phyloP scores from a whole-genome alignment of 2,329 filamentous ascomycete species.

The Diaporthe destruens region DNA sequence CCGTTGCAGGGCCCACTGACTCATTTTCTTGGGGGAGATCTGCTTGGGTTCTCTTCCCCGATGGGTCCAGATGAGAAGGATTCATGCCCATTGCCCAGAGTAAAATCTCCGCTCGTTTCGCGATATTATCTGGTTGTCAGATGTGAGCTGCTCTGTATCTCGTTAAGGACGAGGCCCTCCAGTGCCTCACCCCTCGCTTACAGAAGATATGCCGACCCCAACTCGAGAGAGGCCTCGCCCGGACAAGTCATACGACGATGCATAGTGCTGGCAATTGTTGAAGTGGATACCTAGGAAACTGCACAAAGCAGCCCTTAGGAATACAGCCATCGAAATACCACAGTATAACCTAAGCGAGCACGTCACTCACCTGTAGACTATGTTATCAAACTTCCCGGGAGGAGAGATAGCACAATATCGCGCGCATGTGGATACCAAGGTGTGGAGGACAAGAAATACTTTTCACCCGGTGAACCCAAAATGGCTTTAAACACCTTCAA shows the following conservation, averaged over 20 bases:
- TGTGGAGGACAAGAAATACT: too few species aligned
- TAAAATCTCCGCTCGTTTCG: neutral
- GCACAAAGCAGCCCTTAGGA: neutral
- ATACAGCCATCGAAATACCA: neutral
- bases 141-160: constrained; percentile 20
- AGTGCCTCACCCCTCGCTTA: neutral
- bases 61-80: neutral
- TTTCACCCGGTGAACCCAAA: neutral
- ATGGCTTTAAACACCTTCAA: neutral
- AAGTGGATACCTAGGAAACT: neutral
- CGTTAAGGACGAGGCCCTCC: neutral
- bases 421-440: neutral
- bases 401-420: neutral
- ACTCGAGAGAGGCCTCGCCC: neutral
- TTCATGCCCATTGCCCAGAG: neutral
- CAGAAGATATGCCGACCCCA: neutral
- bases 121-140: neutral
- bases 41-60: constrained; percentile 27
- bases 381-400: neutral
- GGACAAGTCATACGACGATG: neutral
- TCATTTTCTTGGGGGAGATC: constrained; percentile 9
- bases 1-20: constrained; percentile 17
- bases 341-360: neutral
- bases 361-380: neutral
- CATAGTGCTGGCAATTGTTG: neutral